These are phyloP conservation scores for Myxozyma monticola DNA, from an alignment of 805 yeast species.

Conservation along the genomic window DNA sequence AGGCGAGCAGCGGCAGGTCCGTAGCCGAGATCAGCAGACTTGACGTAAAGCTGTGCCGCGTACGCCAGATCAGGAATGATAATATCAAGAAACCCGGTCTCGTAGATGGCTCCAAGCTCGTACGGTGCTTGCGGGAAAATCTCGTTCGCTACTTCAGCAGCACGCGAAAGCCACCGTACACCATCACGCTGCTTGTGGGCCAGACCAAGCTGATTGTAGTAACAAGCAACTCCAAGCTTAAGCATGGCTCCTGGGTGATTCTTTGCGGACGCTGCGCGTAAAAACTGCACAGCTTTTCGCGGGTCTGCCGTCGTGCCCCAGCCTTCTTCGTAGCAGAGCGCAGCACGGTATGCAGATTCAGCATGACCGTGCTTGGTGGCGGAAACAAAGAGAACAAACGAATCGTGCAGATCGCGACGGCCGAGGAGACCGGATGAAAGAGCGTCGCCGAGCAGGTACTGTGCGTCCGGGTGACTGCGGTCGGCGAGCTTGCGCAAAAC, in stretches of 20 bases:
- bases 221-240: slow-evolving; percentile 84
- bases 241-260: slow-evolving; percentile 98
- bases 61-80: slow-evolving; percentile 80
- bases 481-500: slow-evolving; percentile 72
- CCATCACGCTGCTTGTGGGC: slow-evolving; percentile 67
- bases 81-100: slow-evolving; percentile 81
- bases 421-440: slow-evolving; percentile 80
- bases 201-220: slow-evolving; percentile 81
- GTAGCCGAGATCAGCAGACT: slow-evolving; percentile 87
- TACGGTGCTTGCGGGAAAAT: slow-evolving; percentile 90
- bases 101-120: slow-evolving; percentile 83
- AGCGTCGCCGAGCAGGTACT: slow-evolving; percentile 88
- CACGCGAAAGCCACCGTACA: slow-evolving; percentile 88
- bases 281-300: slow-evolving; percentile 76
- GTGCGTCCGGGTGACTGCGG: slow-evolving; percentile 85
- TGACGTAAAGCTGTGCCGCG: slow-evolving; percentile 81
- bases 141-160: slow-evolving; percentile 79
- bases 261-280: slow-evolving; percentile 82
- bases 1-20: slow-evolving; percentile 73
- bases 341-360: slow-evolving; percentile 88
- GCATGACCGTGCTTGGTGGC: slow-evolving; percentile 94
- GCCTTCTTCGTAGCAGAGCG: slow-evolving; percentile 91
- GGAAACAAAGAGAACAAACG: slow-evolving; percentile 72
- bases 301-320: slow-evolving; percentile 89
- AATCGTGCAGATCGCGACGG: slow-evolving; percentile 62